Base-by-base conservation (phyloP, 2,329 filamentous ascomycete genomes). In the Verticillium klebahnii region DNA sequence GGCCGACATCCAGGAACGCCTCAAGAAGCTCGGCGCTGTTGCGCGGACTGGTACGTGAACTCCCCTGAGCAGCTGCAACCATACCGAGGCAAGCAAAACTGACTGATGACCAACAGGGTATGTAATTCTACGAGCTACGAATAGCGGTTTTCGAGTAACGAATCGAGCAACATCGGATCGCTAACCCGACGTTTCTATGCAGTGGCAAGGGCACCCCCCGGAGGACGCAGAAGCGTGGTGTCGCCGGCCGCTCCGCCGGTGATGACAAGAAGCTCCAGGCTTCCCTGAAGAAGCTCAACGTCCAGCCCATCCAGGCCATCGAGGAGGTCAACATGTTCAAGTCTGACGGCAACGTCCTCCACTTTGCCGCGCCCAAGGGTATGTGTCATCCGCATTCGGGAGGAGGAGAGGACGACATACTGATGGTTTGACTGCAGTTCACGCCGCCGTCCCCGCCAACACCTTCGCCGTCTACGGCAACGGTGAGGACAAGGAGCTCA, bases 321-420 rank as follows among this genome's bases (percentile, higher is more conserved):
- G 95, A 99, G 89, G 95, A 99, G 86, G 95, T 99, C 79, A 99
- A 99, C 90, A 99, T 99, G 95, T 99, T 99, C 90, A 99, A 99
- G 91, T 90, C 91, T 77, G 95, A 99, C 78, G 95, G 95, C 80
- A 99, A 99, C 80, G 95, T 99, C 80, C 98, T 99, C 76, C 95
- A 99, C 88, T 99, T 99, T 79, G 90, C 92, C 73, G 92, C 92
- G 75, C 95, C 95, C 72, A 97, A 97, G 86, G 95, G 95, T 98
- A 82, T 75, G 87, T 83, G 34, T 57, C 62, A 62, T 31, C 61
- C 59, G 39, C 34, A 36, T 55, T 55, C 37, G 19, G n/a, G 45
- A 12, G 40, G 55, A 17, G 25, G 23, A n/a, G 32, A 58, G 37
- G 37, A 45, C 31, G 59, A 63, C 57, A 61, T 32, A n/a, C 32